Evolutionary conservation across 495 filamentous ascomycete genomes (phyloP).

Genomic region (Podospora tetraspora): DNA sequence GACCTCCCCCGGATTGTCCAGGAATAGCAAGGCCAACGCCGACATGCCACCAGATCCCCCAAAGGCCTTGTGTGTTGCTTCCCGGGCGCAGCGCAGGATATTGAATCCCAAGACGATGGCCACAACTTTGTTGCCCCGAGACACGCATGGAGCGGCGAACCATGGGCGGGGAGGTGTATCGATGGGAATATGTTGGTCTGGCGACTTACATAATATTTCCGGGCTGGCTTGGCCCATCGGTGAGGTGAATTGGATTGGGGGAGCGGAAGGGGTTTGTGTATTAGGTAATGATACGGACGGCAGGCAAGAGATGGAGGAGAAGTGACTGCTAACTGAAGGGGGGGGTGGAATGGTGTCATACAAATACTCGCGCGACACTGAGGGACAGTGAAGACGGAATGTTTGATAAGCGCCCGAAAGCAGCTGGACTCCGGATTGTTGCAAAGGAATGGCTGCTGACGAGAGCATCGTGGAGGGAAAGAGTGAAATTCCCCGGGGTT

Average conservation of each 20-base stretch:
- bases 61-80: neutral
- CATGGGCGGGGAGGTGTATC: neutral
- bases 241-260: neutral
- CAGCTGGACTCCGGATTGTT: neutral
- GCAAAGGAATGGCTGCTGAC: neutral
- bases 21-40: neutral
- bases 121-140: neutral
- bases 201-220: slow-evolving; percentile 13
- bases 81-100: neutral
- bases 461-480: neutral
- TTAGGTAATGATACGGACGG: slow-evolving; percentile 10
- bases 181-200: slow-evolving; percentile 8
- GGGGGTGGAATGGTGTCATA: neutral
- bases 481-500: neutral
- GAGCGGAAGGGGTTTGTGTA: neutral
- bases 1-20: neutral
- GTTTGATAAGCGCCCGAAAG: slow-evolving; percentile 1
- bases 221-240: neutral
- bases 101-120: neutral
- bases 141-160: neutral
- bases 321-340: neutral
- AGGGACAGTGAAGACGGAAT: slow-evolving; percentile 1
- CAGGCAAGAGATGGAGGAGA: neutral
- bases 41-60: neutral
- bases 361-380: neutral